phyloP scores from a whole-genome alignment of 2,329 filamentous ascomycete species.

The Hysterium pulicare region DNA sequence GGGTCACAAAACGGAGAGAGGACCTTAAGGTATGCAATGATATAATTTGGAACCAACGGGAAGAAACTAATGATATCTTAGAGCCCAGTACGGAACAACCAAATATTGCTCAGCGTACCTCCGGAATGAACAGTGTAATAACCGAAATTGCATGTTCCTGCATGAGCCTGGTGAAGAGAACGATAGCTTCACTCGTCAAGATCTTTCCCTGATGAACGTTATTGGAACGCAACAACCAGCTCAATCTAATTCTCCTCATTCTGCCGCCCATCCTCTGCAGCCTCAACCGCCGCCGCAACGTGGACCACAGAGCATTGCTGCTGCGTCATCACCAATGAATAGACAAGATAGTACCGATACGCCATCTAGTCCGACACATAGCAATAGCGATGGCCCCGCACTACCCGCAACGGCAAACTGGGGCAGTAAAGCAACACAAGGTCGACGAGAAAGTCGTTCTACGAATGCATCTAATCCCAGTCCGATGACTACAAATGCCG shows the following conservation, averaged over 20 bases:
- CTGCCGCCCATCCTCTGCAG: slow-evolving; percentile 46
- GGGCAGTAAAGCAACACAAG: slow-evolving; percentile 70
- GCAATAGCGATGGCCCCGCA: slow-evolving; percentile 72
- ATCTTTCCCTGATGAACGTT: slow-evolving; percentile 91
- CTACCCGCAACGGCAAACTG: slow-evolving; percentile 90
- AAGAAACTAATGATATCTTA: slow-evolving; percentile 19
- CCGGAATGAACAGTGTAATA: slow-evolving; percentile 89
- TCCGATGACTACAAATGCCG: slow-evolving; percentile 59
- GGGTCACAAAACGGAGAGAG: slow-evolving; percentile 88
- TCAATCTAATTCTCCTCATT: slow-evolving; percentile 50
- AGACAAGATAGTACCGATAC: slow-evolving; percentile 76
- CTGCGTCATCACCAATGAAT: slow-evolving; percentile 60
- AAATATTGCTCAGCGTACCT: slow-evolving; percentile 99
- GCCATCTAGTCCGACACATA: slow-evolving; percentile 54
- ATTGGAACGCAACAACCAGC: slow-evolving; percentile 74
- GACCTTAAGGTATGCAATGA: slow-evolving; percentile 70
- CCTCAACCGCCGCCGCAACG: slow-evolving; percentile 45
- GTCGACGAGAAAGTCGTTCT: slow-evolving; percentile 71
- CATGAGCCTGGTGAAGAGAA: slow-evolving; percentile 98
- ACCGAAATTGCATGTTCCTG: slow-evolving; percentile 95
- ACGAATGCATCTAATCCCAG: slow-evolving; percentile 80
- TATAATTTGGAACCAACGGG: slow-evolving; percentile 20
- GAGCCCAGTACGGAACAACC: slow-evolving; percentile 79
- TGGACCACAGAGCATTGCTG: slow-evolving; percentile 50
- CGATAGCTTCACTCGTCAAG: slow-evolving; percentile 92